Conservation (phyloP, 2,329 filamentous ascomycete genomes). For the Claviceps paspali region DNA sequence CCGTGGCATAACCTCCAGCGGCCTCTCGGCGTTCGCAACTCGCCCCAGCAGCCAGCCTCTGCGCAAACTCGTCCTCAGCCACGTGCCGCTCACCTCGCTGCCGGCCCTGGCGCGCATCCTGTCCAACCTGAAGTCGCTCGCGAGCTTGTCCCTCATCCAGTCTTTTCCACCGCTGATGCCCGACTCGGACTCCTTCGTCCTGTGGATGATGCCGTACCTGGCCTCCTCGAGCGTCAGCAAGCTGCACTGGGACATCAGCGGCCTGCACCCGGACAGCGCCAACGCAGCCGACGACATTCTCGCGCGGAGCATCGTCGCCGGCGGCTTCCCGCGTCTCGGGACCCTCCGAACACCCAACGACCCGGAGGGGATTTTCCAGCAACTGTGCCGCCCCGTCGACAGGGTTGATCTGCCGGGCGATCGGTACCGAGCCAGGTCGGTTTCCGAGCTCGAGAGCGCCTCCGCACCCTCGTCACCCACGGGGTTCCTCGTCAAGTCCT, state of each 20-base stretch:
- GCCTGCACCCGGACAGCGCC: slow-evolving; percentile 23
- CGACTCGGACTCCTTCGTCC: slow-evolving; percentile 32
- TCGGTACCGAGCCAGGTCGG: slow-evolving; percentile 16
- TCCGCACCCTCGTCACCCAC: slow-evolving; percentile 9
- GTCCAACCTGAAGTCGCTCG: slow-evolving; percentile 34
- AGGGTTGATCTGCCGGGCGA: slow-evolving; percentile 36
- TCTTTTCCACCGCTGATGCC: slow-evolving; percentile 38
- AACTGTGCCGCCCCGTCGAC: slow-evolving; percentile 48
- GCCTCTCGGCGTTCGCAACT: slow-evolving; percentile 42
- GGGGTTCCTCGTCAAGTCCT: slow-evolving; percentile 19
- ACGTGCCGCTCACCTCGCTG: slow-evolving; percentile 40
- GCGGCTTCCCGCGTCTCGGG: slow-evolving; percentile 47
- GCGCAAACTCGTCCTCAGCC: slow-evolving; percentile 35
- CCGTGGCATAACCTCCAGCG: slow-evolving; percentile 37
- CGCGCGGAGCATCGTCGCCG: slow-evolving; percentile 43
- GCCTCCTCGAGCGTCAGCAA: slow-evolving; percentile 36
- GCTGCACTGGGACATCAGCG: slow-evolving; percentile 51
- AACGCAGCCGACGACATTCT: slow-evolving; percentile 45
- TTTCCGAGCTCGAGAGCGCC: slow-evolving; percentile 9
- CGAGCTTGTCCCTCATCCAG: slow-evolving; percentile 39
- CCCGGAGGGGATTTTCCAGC: slow-evolving; percentile 52
- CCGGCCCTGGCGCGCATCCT: slow-evolving; percentile 43
- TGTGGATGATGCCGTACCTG: slow-evolving; percentile 50
- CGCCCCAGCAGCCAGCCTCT: slow-evolving; percentile 30
- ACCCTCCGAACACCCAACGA: slow-evolving; percentile 51